These are phyloP conservation scores for Cardiospermum halicacabum DNA, from an alignment of 345 rosid genomes.

Conservation along the genomic window DNA sequence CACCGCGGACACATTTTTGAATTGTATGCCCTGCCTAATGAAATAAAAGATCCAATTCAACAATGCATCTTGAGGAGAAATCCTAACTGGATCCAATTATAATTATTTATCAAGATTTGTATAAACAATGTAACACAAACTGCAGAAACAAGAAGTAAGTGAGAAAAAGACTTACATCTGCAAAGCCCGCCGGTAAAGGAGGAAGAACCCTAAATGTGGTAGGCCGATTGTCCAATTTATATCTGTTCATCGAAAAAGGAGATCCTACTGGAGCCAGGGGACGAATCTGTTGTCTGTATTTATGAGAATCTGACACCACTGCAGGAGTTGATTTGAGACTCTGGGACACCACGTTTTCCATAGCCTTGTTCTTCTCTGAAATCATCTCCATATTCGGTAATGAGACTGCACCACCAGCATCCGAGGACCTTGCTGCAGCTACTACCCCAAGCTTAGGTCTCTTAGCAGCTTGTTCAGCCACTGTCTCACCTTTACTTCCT, in stretches of 20 bases:
- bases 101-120: background rate
- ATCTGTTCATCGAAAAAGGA: conserved; percentile 46
- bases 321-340: conserved; percentile 33
- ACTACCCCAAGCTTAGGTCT: conserved; percentile 44
- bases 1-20: too few species aligned
- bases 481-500: conserved; percentile 59
- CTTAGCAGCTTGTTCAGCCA: conserved; percentile 58
- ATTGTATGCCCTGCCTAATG: background rate
- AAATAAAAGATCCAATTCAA: background rate
- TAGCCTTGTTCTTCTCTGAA: conserved; percentile 35
- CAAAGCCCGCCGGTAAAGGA: conserved; percentile 76
- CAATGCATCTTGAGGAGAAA: background rate
- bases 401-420: conserved; percentile 28
- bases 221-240: conserved; percentile 83
- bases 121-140: background rate
- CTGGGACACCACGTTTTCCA: conserved; percentile 32
- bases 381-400: conserved; percentile 31
- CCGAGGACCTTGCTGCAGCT: conserved; percentile 29
- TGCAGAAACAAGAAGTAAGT: background rate
- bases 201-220: conserved; percentile 62
- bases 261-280: conserved; percentile 29
- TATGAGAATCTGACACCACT: conserved; percentile 32
- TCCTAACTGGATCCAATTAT: conserved; percentile 6
- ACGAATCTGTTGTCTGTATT: conserved; percentile 39
- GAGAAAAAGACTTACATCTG: conserved; percentile 52